phyloP scores from a whole-genome alignment of 495 filamentous ascomycete species.

The Polyplosphaeria fusca region DNA sequence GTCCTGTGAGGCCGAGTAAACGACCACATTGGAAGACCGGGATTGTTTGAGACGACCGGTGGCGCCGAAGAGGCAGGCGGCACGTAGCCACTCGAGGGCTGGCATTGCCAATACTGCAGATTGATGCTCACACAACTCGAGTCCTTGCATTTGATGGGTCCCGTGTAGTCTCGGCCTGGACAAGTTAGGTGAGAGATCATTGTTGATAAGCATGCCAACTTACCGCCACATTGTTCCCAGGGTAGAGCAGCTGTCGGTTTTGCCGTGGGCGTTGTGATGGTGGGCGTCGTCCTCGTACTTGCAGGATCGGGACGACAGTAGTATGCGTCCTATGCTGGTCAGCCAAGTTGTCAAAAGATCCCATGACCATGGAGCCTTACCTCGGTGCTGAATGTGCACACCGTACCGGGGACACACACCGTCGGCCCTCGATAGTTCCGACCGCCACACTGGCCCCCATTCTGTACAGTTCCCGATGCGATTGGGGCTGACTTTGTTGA shows the following conservation, averaged over 20 bases:
- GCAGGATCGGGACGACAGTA: constrained; percentile 25
- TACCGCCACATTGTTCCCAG: constrained; percentile 27
- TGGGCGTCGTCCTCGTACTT: constrained; percentile 14
- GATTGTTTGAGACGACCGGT: background rate
- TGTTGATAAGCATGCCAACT: too few relatives aligned
- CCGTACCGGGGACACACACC: constrained; percentile 10
- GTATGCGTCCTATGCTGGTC: constrained; percentile 19
- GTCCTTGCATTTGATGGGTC: constrained; percentile 16
- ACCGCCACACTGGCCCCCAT: constrained; percentile 18
- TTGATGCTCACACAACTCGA: background rate
- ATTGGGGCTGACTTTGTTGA: constrained; percentile 16
- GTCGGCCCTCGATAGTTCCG: constrained; percentile 14
- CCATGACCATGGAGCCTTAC: too few relatives aligned
- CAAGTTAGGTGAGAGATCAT: too few relatives aligned
- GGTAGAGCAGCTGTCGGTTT: constrained; percentile 10
- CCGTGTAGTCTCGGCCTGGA: constrained; percentile 8
- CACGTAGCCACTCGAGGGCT: background rate
- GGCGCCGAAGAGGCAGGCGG: background rate
- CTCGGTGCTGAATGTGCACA: constrained; percentile 15
- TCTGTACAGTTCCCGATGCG: constrained; percentile 14
- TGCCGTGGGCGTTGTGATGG: constrained; percentile 4
- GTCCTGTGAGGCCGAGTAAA: background rate
- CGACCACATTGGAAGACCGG: background rate
- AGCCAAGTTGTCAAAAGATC: too few relatives aligned
- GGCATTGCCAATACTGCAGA: constrained; percentile 2